These are phyloP conservation scores for Coccinonectria pachysandricola DNA, from an alignment of 2,329 filamentous ascomycete species.

Conservation along the genomic window DNA sequence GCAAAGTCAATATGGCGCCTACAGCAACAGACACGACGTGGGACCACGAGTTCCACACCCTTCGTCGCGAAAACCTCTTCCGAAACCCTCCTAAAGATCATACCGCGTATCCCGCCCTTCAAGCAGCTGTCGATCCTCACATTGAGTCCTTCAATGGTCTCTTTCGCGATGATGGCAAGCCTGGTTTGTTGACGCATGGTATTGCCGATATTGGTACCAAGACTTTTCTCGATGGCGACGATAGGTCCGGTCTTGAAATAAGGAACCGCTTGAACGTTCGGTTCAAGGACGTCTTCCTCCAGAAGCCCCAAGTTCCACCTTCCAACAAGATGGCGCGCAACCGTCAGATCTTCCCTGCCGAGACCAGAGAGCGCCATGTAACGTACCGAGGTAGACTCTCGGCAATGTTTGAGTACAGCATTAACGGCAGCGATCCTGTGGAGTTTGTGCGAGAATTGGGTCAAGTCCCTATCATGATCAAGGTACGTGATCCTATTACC, in stretches of 20 bases:
- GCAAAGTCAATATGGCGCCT: conserved; percentile 43
- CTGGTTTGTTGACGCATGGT: conserved; percentile 55
- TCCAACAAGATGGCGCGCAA: conserved; percentile 77
- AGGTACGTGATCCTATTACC: too few relatives aligned
- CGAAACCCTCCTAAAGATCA: conserved; percentile 77
- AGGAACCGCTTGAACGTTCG: conserved; percentile 70
- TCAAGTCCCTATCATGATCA: conserved; percentile 85
- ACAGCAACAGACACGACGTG: conserved; percentile 58
- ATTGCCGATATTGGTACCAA: conserved; percentile 86
- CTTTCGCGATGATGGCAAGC: conserved; percentile 58
- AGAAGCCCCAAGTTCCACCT: conserved; percentile 69
- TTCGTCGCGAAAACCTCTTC: conserved; percentile 82
- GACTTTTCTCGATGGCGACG: conserved; percentile 74
- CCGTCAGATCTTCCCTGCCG: conserved; percentile 79
- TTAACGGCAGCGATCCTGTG: conserved; percentile 79
- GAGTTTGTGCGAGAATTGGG: conserved; percentile 80
- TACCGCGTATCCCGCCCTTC: conserved; percentile 78
- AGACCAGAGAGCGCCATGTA: conserved; percentile 87
- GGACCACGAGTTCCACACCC: conserved; percentile 77
- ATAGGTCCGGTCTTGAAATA: conserved; percentile 43
- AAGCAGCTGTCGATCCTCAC: conserved; percentile 80
- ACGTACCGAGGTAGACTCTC: conserved; percentile 83
- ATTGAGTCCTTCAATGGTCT: conserved; percentile 93
- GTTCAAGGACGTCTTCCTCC: conserved; percentile 71
- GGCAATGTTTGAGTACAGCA: conserved; percentile 70